Percentiles rank a stretch among this genome's conserved stretches.
These are phyloP conservation scores for Jatropha curcas DNA, from an alignment of 345 rosid species.

Conservation along the genomic window DNA sequence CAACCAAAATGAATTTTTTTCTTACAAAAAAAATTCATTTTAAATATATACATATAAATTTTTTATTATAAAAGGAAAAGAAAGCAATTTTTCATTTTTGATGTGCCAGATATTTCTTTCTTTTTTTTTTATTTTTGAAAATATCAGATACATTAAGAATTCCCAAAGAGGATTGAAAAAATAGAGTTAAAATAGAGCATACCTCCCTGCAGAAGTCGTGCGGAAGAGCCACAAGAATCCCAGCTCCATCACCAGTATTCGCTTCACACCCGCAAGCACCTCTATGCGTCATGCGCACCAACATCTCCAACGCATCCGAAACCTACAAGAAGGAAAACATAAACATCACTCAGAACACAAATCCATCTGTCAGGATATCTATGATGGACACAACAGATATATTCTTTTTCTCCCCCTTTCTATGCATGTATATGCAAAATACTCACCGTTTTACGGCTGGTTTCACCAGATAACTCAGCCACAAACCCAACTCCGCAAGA, in stretches of 20 bases:
- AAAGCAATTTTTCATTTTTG: not conserved
- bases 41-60: not conserved
- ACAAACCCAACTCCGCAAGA: conserved; percentile 99
- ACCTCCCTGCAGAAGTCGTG: conserved; percentile 80
- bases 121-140: not conserved
- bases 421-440: not conserved
- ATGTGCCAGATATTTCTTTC: not conserved
- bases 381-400: too few relatives aligned
- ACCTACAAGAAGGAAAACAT: conserved; percentile 41
- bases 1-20: not conserved
- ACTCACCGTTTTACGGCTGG: conserved; percentile 83
- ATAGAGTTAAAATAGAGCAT: not conserved
- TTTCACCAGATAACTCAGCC: conserved; percentile 85
- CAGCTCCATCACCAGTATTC: conserved; percentile 99
- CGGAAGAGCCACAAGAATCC: conserved; percentile 88
- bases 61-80: not conserved
- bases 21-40: too few relatives aligned
- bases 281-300: conserved; percentile 90
- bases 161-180: not conserved
- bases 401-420: too few relatives aligned
- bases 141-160: not conserved
- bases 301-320: conserved; percentile 94
- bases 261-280: conserved; percentile 99
- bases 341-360: conserved; percentile 1
- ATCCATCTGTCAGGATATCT: not conserved